These are phyloP conservation scores for Yarrowia deformans DNA, from an alignment of 805 yeast genomes.

Conservation along the genomic window DNA sequence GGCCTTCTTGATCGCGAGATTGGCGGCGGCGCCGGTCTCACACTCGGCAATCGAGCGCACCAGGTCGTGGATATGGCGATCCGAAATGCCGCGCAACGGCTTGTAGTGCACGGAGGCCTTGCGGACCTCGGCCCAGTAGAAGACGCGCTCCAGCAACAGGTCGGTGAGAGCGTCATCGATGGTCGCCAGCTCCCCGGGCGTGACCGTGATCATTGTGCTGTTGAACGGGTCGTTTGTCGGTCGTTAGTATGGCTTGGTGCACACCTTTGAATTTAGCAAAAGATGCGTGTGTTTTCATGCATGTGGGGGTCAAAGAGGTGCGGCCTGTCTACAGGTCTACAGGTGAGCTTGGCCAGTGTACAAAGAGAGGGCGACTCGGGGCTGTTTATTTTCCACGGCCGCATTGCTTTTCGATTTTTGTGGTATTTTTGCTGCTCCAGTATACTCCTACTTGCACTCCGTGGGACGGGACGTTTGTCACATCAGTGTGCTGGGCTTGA, in stretches of 20 bases:
- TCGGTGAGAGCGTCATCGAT: conserved; percentile 49
- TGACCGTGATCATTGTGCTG: conserved; percentile 40
- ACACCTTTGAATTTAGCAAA: conserved; percentile 23
- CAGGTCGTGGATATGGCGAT: conserved; percentile 41
- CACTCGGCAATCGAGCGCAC: conserved; percentile 31
- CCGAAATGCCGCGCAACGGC: conserved; percentile 44
- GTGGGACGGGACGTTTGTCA: no score
- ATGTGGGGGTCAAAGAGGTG: conserved; percentile 25
- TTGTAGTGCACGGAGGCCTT: conserved; percentile 45
- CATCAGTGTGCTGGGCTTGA: no score
- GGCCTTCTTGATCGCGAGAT: conserved; percentile 43
- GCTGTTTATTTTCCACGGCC: not conserved
- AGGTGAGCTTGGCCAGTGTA: not conserved
- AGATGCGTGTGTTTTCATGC: conserved; percentile 34
- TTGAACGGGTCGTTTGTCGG: not conserved
- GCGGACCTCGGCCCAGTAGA: conserved; percentile 48
- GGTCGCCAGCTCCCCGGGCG: conserved; percentile 46
- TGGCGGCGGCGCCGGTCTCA: conserved; percentile 13
- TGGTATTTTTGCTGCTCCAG: not conserved
- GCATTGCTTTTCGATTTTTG: not conserved
- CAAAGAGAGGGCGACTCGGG: not conserved
- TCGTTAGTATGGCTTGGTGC: conserved; percentile 12
- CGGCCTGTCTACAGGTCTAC: not conserved
- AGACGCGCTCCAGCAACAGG: conserved; percentile 46
- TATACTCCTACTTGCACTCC: no score